Base-by-base conservation (phyloP, 352 stramenopile species). In the Globisporangium acanthophoron region DNA sequence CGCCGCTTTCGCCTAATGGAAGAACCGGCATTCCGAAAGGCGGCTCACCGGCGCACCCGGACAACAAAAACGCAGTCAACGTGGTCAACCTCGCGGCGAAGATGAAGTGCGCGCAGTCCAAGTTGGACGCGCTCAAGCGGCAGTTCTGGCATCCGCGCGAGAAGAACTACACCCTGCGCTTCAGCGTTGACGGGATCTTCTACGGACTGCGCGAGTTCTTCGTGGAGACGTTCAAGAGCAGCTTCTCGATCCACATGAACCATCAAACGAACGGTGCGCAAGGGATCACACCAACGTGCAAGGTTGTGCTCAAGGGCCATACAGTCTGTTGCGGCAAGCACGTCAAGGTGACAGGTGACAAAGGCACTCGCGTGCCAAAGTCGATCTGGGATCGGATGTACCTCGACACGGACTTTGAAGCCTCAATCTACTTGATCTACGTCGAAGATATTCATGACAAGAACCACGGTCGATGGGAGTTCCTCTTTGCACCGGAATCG, bases 371-470 rank as follows among this genome's bases (percentile, higher is more conserved):
- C 9, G 78, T 92, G 2, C 82, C 82, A 3, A 90, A 90, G 52
- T 85, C 80, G 6, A 69, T 89, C n/a, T 92, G 82, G 82, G 75
- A 87, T 29, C 67, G 72, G 29, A 89, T 91, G 80, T 87, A 87
- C 58, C 66, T 90, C 40, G 71, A 90, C 51, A 78, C 79, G 2
- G 76, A 90, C 57, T 89, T 89, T 65, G 67, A 80, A 21, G 69
- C 69, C 9, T 74, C 64, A 7, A 67, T 87, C 21, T 76, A 73
- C 29, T 51, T 92, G 11, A 79, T 86, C 55, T 90, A 86, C 58
- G 78, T 88, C 15, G 76, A 88, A 33, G 69, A 89, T 21, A 24
- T 83, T 12, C 56, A 74, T 1, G 70, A 78, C 13, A 47, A 51
- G 35, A 67, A 15, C 9, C 48, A 72, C 7, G 80, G 80, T 3